Percentiles rank a stretch among this genome's conserved stretches.
Conservation (phyloP, 495 filamentous ascomycete genomes). For the Penicillium coffeae region DNA sequence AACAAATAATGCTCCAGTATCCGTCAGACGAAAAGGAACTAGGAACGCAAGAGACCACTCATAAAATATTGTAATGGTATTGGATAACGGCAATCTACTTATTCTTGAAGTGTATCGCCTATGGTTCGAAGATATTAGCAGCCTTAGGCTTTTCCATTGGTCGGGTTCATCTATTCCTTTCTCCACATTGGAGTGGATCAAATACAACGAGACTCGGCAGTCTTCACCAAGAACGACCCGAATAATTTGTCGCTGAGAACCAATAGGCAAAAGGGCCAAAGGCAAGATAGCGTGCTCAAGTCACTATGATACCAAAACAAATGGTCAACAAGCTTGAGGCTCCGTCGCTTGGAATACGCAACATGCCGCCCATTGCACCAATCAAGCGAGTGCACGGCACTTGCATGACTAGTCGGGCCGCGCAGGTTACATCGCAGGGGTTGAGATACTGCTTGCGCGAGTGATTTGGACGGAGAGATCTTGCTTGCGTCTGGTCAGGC, state of each 20-base stretch:
- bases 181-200: background rate
- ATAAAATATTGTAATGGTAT: no score
- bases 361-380: background rate
- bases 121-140: background rate
- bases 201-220: background rate
- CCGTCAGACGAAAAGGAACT: no score
- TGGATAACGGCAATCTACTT: no score
- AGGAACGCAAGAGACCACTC: no score
- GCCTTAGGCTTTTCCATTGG: background rate
- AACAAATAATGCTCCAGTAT: no score
- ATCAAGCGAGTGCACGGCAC: background rate
- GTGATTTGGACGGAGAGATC: background rate
- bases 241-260: background rate
- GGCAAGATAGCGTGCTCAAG: background rate
- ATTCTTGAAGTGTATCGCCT: background rate
- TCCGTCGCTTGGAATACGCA: background rate
- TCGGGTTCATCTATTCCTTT: background rate
- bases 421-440: background rate
- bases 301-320: background rate
- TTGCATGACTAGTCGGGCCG: background rate
- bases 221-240: background rate
- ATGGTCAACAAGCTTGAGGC: background rate
- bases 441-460: background rate
- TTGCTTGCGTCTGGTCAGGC: background rate
- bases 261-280: background rate